phyloP scores from a whole-genome alignment of 192 early-diverging fungal species.

The Thamnidium elegans region DNA sequence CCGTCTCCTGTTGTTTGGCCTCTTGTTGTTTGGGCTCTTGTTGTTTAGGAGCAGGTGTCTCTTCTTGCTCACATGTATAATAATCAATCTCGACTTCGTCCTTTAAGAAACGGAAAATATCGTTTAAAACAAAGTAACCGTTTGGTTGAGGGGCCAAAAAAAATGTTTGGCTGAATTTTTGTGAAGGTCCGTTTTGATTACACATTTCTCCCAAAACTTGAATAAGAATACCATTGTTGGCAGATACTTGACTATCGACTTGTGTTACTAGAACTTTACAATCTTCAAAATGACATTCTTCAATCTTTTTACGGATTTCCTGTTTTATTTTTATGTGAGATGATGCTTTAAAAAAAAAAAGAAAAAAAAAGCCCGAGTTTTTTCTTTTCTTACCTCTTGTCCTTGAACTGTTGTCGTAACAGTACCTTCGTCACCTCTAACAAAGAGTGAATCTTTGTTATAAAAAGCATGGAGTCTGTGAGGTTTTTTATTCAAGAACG shows the following conservation, averaged over 20 bases:
- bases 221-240: constrained; percentile 76
- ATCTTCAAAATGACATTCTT: constrained; percentile 74
- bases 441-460: constrained; percentile 77
- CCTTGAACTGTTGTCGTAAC: constrained; percentile 61
- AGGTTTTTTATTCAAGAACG: constrained; percentile 84
- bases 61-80: constrained; percentile 45
- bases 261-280: constrained; percentile 85
- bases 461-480: constrained; percentile 82
- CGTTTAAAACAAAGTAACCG: constrained; percentile 92
- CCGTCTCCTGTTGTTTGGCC: neutral
- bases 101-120: constrained; percentile 92
- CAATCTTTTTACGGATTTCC: constrained; percentile 81
- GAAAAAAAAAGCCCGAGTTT: too few species aligned
- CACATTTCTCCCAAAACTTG: constrained; percentile 93
- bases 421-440: constrained; percentile 84
- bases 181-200: constrained; percentile 72
- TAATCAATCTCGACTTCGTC: constrained; percentile 61
- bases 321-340: constrained; percentile 29
- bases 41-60: constrained; percentile 11
- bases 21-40: neutral
- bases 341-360: neutral
- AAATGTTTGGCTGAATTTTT: constrained; percentile 92
- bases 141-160: constrained; percentile 83
- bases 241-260: constrained; percentile 79
- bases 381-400: constrained; percentile 56